Evolutionary conservation across 768 basidiomycete genomes (phyloP), one percentile per base, ranked within the genome.

Genomic region (Leucosporidium yakuticum): DNA sequence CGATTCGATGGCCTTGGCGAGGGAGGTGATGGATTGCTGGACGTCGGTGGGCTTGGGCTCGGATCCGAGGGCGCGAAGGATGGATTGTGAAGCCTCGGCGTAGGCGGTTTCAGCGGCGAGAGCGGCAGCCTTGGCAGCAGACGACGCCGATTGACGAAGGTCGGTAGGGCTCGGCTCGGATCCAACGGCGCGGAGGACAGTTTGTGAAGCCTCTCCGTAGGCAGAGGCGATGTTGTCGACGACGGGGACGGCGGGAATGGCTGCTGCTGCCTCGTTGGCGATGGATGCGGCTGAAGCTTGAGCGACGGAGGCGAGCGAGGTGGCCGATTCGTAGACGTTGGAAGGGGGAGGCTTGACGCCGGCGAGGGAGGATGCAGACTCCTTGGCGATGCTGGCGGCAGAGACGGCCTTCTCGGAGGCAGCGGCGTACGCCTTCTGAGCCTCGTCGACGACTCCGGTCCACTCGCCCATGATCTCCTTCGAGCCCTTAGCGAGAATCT

Each of bases 401-500:
- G 12, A 31, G 19, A 31, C 68, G 7, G 69, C 6, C 64, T 72
- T 68, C 58, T 60, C 70, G 12, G 49, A 39, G 31, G 62, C 71
- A 15, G 50, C 51, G 12, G 48, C 65, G 53, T 44, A 62, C 6
- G 50, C 69, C 55, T 67, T 69, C 49, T 69, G 68, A 8, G 71
- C 71, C 60, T 69, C 71, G 47, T 58, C 36, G 19, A 48, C 49
- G 21, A 69, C 57, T 20, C 71, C 68, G 27, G 56, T 64, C 71
- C 71, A 73, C 32, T 73, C 71, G 50, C 71, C 71, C 63, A 69
- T 73, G 63, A 73, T 21, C 65, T 73, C 71, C 23, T 51, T 32
- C 67, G 66, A 65, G 0, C 71, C 71, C 63, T 73, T 73, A 57
- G 64, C 25, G 60, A 50, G 67, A 63, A 73, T 69, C 68, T 73